A percentile compares a stretch with the other conserved stretches of the same genome.
Evolutionary conservation across 2,329 filamentous ascomycete species (phyloP).

Genomic region (Colletotrichum gloeosporioides): DNA sequence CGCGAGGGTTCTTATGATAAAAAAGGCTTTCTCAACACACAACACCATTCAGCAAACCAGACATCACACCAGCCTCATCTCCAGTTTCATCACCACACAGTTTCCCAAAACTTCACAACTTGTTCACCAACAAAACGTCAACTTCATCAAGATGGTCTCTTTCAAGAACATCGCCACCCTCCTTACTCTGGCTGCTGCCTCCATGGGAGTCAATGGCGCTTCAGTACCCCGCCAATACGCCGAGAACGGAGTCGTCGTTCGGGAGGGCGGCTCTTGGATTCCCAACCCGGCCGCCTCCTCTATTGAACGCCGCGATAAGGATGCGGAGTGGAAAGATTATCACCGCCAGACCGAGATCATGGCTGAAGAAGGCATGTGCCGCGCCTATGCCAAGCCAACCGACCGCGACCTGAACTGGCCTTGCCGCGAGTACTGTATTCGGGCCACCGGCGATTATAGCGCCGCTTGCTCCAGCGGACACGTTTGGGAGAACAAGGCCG

Average conservation of each 20-base stretch:
- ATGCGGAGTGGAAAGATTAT: neutral
- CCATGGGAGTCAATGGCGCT: neutral
- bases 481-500: neutral
- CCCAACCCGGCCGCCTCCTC: neutral
- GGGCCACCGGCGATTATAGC: neutral
- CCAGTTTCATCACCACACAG: neutral
- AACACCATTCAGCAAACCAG: neutral
- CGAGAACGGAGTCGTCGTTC: neutral
- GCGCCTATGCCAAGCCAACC: neutral
- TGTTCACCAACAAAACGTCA: neutral
- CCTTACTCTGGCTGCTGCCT: neutral
- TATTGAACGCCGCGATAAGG: neutral
- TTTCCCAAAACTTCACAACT: neutral
- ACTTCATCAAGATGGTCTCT: neutral
- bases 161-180: neutral
- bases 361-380: neutral
- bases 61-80: neutral
- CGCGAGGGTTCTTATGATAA: neutral
- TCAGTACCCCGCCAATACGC: neutral
- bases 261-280: neutral
- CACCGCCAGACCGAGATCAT: neutral
- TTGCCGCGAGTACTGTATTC: neutral
- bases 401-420: neutral
- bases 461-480: neutral
- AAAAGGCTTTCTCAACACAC: neutral